A percentile compares a stretch with the other conserved stretches of the same genome.
phyloP scores from a whole-genome alignment of 2,329 filamentous ascomycete species.

The Fusarium veterinarium region DNA sequence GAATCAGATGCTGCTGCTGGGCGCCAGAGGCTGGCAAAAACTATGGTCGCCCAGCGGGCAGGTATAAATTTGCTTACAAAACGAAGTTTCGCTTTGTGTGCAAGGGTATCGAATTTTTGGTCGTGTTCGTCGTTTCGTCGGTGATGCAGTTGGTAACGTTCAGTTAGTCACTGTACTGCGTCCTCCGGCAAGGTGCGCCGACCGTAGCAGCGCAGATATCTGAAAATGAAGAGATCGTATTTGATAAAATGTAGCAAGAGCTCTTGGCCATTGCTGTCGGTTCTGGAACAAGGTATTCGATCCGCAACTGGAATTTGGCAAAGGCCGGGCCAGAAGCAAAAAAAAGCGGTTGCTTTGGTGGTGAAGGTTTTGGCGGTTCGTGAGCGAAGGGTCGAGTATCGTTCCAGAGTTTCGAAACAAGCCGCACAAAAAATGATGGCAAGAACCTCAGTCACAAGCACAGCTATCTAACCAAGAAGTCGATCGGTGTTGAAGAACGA shows the following conservation, averaged over 20 bases:
- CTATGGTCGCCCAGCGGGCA: conserved; percentile 42
- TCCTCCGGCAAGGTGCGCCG: conserved; percentile 33
- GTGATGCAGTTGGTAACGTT: conserved; percentile 25
- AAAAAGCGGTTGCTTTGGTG: conserved; percentile 20
- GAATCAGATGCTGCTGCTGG: conserved; percentile 36
- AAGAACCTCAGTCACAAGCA: conserved; percentile 24
- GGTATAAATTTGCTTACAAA: conserved; percentile 8
- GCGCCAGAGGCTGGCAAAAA: conserved; percentile 36
- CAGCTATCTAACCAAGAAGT: conserved; percentile 29
- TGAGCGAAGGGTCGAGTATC: conserved; percentile 13
- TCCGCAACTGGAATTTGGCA: conserved; percentile 26
- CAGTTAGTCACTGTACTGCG: conserved; percentile 33
- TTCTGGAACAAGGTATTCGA: conserved; percentile 30
- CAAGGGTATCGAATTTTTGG: conserved; percentile 27
- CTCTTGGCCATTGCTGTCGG: conserved; percentile 44
- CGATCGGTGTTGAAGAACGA: conserved; percentile 20
- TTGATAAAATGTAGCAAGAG: conserved; percentile 27
- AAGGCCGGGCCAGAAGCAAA: conserved; percentile 11
- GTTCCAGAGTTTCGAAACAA: conserved; percentile 21
- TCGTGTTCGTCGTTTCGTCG: conserved; percentile 33
- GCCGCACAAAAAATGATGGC: conserved; percentile 16
- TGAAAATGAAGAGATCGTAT: conserved; percentile 19
- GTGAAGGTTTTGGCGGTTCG: conserved; percentile 16
- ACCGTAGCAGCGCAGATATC: conserved; percentile 30
- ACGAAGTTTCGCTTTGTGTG: conserved; percentile 14